A percentile compares a stretch with the other conserved stretches of the same genome.
phyloP scores from a whole-genome alignment of 2,329 filamentous ascomycete species.

The Claviceps sp. region DNA sequence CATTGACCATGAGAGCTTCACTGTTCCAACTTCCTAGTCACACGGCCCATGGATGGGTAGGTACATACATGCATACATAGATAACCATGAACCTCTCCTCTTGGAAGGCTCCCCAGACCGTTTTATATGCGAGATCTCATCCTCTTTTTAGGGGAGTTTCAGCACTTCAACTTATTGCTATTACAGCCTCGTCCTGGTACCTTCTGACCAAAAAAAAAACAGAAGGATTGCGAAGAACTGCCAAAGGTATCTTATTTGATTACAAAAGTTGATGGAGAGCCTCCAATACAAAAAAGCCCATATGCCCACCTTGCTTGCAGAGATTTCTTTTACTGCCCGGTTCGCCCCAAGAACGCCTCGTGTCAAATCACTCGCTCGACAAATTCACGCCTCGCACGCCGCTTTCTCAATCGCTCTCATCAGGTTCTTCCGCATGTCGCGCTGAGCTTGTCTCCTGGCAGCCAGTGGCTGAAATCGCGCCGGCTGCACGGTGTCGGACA shows the following conservation, averaged over 20 bases:
- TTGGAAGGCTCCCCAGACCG: too few species aligned
- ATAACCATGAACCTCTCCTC: too few species aligned
- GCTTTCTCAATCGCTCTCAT: not conserved
- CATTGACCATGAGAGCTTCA: too few species aligned
- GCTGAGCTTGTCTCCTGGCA: conserved; percentile 4
- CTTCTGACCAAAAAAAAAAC: too few species aligned
- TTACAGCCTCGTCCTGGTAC: not conserved
- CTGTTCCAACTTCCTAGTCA: too few species aligned
- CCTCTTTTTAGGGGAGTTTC: not conserved
- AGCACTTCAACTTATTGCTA: not conserved
- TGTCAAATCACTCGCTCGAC: not conserved
- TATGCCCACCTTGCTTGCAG: not conserved
- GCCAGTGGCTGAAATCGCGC: conserved; percentile 2
- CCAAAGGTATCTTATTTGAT: not conserved
- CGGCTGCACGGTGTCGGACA: conserved; percentile 2
- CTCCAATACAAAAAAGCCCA: not conserved
- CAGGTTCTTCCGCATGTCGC: conserved; percentile 2
- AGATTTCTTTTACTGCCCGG: not conserved
- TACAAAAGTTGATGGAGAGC: not conserved
- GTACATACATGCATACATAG: too few species aligned
- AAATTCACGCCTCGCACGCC: not conserved
- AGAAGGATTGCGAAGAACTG: not conserved
- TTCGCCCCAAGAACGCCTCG: conserved; percentile 1
- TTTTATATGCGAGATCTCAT: too few species aligned
- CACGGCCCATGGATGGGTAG: not conserved